These are phyloP conservation scores for Phytophthora pseudosyringae DNA, from an alignment of 352 stramenopile genomes.

Conservation along the genomic window DNA sequence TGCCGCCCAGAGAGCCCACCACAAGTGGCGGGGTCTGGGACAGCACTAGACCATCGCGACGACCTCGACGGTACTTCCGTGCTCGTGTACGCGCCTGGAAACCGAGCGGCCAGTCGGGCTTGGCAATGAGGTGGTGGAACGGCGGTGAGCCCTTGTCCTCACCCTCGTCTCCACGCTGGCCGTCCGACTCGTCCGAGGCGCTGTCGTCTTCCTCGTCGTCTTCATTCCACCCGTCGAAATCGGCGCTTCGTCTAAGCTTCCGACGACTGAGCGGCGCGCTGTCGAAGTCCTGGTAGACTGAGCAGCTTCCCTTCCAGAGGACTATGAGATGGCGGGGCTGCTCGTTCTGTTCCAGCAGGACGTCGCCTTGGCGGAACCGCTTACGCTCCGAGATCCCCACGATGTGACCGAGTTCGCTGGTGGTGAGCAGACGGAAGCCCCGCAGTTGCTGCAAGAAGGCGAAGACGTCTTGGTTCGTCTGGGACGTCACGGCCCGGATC, in stretches of 20 bases:
- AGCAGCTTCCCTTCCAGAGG: constrained; percentile 70
- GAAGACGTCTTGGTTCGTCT: constrained; percentile 72
- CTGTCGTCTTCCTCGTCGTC: constrained; percentile 13
- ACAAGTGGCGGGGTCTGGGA: constrained; percentile 15
- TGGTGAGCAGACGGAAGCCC: constrained; percentile 63
- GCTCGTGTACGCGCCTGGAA: constrained; percentile 60
- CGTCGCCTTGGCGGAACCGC: constrained; percentile 69
- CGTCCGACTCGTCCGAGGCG: constrained; percentile 6
- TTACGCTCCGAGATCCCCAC: constrained; percentile 78
- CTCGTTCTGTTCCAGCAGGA: constrained; percentile 70
- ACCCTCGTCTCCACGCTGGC: constrained; percentile 11
- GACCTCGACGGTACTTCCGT: constrained; percentile 49
- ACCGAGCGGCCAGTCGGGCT: constrained; percentile 66
- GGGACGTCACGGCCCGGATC: constrained; percentile 61
- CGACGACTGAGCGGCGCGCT: constrained; percentile 44
- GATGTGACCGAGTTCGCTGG: constrained; percentile 69
- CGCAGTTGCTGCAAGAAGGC: constrained; percentile 72
- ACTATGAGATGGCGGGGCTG: constrained; percentile 57
- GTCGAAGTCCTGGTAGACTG: constrained; percentile 72
- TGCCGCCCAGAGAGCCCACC: neutral
- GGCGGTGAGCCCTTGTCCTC: constrained; percentile 41
- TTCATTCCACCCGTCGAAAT: constrained; percentile 27
- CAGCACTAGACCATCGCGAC: constrained; percentile 56
- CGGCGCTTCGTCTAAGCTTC: constrained; percentile 21
- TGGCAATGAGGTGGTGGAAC: constrained; percentile 67